Evolutionary conservation across 768 basidiomycete genomes (phyloP).

Genomic region (Termitomyces sp.): DNA sequence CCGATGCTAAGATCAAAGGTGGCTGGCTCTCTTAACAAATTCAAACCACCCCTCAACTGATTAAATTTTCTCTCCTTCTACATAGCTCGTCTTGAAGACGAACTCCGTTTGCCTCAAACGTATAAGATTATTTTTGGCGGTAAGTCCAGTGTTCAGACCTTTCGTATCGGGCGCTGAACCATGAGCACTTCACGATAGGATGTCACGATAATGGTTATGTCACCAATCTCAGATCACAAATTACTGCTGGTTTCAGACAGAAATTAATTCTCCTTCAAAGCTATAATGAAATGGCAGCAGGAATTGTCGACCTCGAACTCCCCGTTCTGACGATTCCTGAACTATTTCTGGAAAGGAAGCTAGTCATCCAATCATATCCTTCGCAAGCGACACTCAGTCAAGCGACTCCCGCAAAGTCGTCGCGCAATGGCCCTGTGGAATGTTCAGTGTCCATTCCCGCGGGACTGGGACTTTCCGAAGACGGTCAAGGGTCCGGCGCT

Average conservation of each 20-base stretch:
- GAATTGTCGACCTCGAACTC: constrained; percentile 53
- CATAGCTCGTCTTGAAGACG: constrained; percentile 57
- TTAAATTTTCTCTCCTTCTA: constrained; percentile 1
- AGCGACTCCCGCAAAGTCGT: constrained; percentile 1
- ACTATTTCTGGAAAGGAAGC: constrained; percentile 59
- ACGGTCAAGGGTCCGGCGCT: constrained; percentile 24
- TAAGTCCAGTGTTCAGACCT: constrained; percentile 15
- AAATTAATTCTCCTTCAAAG: constrained; percentile 66
- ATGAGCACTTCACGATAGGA: constrained; percentile 32
- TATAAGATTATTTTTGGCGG: constrained; percentile 69
- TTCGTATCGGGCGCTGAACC: neutral
- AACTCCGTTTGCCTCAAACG: constrained; percentile 60
- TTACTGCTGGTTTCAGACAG: constrained; percentile 59
- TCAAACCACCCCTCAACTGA: neutral
- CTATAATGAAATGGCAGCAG: constrained; percentile 57
- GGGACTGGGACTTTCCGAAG: constrained; percentile 12
- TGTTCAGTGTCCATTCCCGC: constrained; percentile 1
- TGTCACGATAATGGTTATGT: constrained; percentile 76
- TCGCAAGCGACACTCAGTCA: neutral
- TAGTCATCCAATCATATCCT: constrained; percentile 25
- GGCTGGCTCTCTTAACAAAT: neutral
- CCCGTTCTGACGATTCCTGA: constrained; percentile 51
- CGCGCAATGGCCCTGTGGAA: constrained; percentile 5
- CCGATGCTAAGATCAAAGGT: constrained; percentile 78
- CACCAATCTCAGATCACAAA: constrained; percentile 55